Conservation (phyloP, 2,329 filamentous ascomycete species). For the Calonectria pseudoreteaudii region DNA sequence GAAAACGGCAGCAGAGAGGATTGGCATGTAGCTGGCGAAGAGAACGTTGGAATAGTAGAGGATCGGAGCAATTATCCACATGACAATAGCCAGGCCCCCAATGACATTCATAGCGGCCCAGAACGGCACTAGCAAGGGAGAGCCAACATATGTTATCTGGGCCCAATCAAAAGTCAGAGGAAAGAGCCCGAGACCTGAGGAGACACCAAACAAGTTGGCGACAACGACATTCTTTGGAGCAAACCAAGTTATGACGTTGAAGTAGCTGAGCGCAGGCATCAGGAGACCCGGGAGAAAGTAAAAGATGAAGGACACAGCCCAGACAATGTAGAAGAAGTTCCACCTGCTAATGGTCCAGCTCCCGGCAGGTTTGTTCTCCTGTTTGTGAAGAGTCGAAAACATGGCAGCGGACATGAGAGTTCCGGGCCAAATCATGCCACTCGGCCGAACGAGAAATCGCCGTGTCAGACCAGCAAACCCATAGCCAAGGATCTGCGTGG, state of each 20-base stretch:
- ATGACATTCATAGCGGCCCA: constrained; percentile 90
- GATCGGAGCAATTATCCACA: constrained; percentile 86
- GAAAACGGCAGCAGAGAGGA: constrained; percentile 85
- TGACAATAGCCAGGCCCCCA: constrained; percentile 81
- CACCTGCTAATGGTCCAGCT: constrained; percentile 87
- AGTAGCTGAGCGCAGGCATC: constrained; percentile 87
- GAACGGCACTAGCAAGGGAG: constrained; percentile 84
- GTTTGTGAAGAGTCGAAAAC: constrained; percentile 88
- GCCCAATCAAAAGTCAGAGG: constrained; percentile 93
- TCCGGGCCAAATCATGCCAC: constrained; percentile 92
- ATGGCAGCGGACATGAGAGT: constrained; percentile 90
- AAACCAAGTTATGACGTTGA: constrained; percentile 90
- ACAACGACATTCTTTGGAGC: constrained; percentile 87
- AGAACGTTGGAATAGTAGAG: constrained; percentile 85
- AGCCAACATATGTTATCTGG: constrained; percentile 89
- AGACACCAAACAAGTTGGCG: constrained; percentile 86
- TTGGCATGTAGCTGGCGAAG: constrained; percentile 87
- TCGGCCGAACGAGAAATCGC: constrained; percentile 84
- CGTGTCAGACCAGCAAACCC: constrained; percentile 86
- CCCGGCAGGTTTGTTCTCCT: constrained; percentile 83
- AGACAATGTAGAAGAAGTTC: constrained; percentile 85
- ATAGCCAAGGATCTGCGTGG: constrained; percentile 88
- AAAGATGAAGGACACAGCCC: constrained; percentile 78
- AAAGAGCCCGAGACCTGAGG: constrained; percentile 86
- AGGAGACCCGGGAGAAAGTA: constrained; percentile 88